Evolutionary conservation across 306 rosid species (phyloP).

Genomic region (Malus domestica): DNA sequence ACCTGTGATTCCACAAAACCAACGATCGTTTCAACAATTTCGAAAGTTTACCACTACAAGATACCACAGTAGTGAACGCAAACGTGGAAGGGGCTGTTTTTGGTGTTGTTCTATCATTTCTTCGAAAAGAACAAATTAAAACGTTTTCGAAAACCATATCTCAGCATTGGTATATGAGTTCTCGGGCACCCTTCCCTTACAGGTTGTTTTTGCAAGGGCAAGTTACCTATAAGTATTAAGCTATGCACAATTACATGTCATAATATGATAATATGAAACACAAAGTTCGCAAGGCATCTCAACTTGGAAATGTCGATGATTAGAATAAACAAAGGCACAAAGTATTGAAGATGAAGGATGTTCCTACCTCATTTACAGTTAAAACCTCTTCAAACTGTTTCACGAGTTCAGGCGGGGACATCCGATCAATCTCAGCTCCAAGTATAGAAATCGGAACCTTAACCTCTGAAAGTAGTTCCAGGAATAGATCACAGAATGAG

Average conservation of each 20-base stretch:
- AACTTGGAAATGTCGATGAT: background rate
- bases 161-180: background rate
- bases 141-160: background rate
- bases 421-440: constrained; percentile 39
- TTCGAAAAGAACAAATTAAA: background rate
- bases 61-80: background rate
- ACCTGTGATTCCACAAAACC: constrained; percentile 23
- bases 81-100: background rate
- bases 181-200: background rate
- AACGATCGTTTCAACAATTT: background rate
- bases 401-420: constrained; percentile 31
- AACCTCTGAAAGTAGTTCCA: constrained; percentile 36
- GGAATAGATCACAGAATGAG: background rate
- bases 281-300: background rate
- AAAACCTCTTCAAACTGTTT: constrained; percentile 31
- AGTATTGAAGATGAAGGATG: background rate
- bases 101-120: background rate
- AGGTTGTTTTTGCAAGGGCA: background rate
- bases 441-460: constrained; percentile 41
- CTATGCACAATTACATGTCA: background rate
- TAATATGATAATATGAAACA: background rate
- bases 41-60: background rate
- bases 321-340: background rate
- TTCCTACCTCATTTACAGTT: constrained; percentile 37
- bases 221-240: background rate